Percentiles rank a stretch among this genome's conserved stretches.
phyloP scores from a whole-genome alignment of 768 basidiomycete genomes.

The Dioszegia aurantiaca region DNA sequence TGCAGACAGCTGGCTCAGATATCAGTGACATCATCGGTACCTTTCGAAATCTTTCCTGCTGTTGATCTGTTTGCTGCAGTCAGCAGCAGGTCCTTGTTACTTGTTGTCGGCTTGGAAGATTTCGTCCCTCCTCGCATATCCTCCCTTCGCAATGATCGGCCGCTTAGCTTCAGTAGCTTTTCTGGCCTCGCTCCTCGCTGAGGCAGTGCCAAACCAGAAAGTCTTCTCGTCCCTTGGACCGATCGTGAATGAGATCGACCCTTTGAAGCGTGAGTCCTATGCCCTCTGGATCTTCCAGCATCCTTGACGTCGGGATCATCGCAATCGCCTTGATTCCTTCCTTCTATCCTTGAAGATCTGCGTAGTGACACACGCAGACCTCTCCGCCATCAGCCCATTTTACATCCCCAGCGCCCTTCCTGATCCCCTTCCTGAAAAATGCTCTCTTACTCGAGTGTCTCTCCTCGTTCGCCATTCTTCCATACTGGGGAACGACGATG shows the following conservation, averaged over 20 bases:
- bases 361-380: conserved; percentile 28
- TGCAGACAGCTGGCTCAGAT: too few relatives aligned
- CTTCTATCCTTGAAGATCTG: not conserved
- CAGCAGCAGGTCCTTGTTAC: not conserved
- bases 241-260: conserved; percentile 29
- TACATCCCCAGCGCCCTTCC: conserved; percentile 45
- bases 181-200: not conserved
- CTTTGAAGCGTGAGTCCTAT: conserved; percentile 32
- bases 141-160: conserved; percentile 2
- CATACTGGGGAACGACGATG: conserved; percentile 54
- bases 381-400: conserved; percentile 53
- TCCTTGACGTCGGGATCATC: too few relatives aligned
- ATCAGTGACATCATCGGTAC: too few relatives aligned
- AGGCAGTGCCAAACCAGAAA: conserved; percentile 1
- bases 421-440: conserved; percentile 44
- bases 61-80: too few relatives aligned
- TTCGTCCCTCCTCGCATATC: not conserved
- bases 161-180: not conserved
- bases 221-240: not conserved
- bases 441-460: conserved; percentile 46
- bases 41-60: too few relatives aligned
- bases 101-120: not conserved
- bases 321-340: too few relatives aligned
- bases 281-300: too few relatives aligned
- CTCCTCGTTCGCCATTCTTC: conserved; percentile 53